phyloP scores from a whole-genome alignment of 2,329 filamentous ascomycete species.

The Ophiostoma ulmi region DNA sequence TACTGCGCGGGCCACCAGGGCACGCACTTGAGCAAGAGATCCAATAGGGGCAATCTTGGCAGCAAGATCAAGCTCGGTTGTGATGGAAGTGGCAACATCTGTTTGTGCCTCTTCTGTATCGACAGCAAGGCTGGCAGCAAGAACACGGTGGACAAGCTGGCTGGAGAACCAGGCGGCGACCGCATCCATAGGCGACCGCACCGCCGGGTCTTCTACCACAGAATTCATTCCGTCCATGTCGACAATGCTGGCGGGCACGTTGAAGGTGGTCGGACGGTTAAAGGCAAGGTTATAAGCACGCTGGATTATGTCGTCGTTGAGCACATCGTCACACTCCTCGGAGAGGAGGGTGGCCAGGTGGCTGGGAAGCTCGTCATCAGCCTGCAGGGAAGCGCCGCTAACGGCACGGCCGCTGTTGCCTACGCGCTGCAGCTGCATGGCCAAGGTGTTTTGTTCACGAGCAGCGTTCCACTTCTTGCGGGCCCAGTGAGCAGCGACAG shows the following conservation, averaged over 20 bases:
- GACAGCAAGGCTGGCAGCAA: constrained; percentile 58
- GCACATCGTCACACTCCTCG: constrained; percentile 74
- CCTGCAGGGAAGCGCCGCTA: constrained; percentile 29
- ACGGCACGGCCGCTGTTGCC: constrained; percentile 14
- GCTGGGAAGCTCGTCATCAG: constrained; percentile 64
- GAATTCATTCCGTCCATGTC: constrained; percentile 70
- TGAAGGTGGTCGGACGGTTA: constrained; percentile 69
- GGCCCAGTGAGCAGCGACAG: constrained; percentile 67
- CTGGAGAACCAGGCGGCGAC: constrained; percentile 89
- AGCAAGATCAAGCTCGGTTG: constrained; percentile 60
- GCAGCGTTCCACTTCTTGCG: constrained; percentile 77
- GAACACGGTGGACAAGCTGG: constrained; percentile 62
- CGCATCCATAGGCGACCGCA: constrained; percentile 82
- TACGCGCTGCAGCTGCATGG: constrained; percentile 40
- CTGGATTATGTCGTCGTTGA: constrained; percentile 72
- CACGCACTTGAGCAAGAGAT: constrained; percentile 62
- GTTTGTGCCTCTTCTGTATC: constrained; percentile 31
- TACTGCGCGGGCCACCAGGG: constrained; percentile 55
- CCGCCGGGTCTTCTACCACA: constrained; percentile 78
- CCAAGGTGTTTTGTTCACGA: constrained; percentile 54
- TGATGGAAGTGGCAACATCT: constrained; percentile 12
- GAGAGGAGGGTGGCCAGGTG: constrained; percentile 72
- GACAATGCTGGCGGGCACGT: constrained; percentile 50
- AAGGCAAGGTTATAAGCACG: constrained; percentile 86
- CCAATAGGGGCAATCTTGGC: constrained; percentile 70